Evolutionary conservation across 495 filamentous ascomycete genomes (phyloP), one percentile per base, ranked within the genome.

Genomic region (Rhypophila decipiens): DNA sequence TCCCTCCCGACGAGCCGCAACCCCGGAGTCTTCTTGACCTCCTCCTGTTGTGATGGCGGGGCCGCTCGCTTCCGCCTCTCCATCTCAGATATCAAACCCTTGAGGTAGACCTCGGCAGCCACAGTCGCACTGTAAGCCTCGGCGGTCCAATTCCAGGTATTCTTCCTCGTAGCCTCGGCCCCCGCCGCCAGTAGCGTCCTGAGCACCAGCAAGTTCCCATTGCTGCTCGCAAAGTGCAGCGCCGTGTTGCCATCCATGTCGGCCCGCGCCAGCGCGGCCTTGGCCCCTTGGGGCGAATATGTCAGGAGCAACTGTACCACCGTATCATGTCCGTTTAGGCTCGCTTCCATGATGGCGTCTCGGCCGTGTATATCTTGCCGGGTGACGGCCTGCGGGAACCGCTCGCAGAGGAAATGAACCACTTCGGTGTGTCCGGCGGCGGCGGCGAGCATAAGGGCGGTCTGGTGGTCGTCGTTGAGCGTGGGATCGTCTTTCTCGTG

Each of bases 241-340:
- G 86, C 80, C 18, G 86, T 90, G 57, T 90, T 90, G 10, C 87
- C 87, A 18, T 80, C 71, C 10, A 65, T 51, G 60, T 94, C 87
- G 2, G 65, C 64, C 52, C 67, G 64, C 27, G 55, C 60, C 24
- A 76, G 64, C 15, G 78, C 76, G 18, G 70, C 69, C 33, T 63
- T 48, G 31, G 69, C 57, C 42, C 78, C 67, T 7, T 57, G 64
- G 44, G 76, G 72, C 2, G 63, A 67, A 31, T 70, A 78, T 7
- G 76, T 78, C 24, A 83, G 63, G 17, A 86, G 69, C 46, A 84
- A 69, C 60, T 78, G 76, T 11, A 82, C 67, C 2, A 73, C 69
- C 2, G 81, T 81, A 45, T 82, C 77, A 50, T 79, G 73, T 2
- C 80, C 80, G 34, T 70, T 59, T 34, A 71, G 53, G 20, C 72